Evolutionary conservation across 192 early-diverging fungal genomes (phyloP).

Genomic region (Oehlia diaphana): DNA sequence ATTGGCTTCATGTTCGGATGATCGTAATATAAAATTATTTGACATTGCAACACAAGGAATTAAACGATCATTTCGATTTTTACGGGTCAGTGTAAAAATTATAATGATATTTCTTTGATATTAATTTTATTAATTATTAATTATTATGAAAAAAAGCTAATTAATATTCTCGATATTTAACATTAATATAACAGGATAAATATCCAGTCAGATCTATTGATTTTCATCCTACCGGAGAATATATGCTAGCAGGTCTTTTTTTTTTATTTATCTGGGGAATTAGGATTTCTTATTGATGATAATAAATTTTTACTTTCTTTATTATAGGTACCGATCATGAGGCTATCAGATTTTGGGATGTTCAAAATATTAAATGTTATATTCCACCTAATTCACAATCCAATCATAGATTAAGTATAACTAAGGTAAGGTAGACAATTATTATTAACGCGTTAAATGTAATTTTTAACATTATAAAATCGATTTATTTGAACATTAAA

Average conservation of each 20-base stretch:
- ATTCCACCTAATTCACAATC: conserved; percentile 52
- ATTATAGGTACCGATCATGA: conserved; percentile 68
- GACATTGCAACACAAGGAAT: conserved; percentile 81
- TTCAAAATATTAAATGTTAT: conserved; percentile 83
- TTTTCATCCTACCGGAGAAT: conserved; percentile 95
- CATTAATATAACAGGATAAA: conserved; percentile 55
- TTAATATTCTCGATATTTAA: not conserved
- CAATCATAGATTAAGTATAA: conserved; percentile 57
- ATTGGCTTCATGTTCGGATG: conserved; percentile 83
- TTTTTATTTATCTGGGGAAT: not conserved
- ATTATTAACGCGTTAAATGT: not conserved
- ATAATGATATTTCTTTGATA: no score
- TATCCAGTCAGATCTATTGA: conserved; percentile 75
- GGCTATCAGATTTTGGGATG: conserved; percentile 82
- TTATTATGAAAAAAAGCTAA: not conserved
- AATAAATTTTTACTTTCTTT: not conserved
- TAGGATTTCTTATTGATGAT: not conserved
- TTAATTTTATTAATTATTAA: no score
- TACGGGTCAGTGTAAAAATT: conserved; percentile 47
- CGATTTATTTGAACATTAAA: no score
- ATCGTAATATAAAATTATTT: conserved; percentile 86
- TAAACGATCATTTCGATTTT: conserved; percentile 81
- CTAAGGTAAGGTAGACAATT: conserved; percentile 26
- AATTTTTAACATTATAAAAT: not conserved
- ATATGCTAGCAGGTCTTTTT: conserved; percentile 61